These are phyloP conservation scores for Colletotrichum sojae DNA, from an alignment of 2,329 filamentous ascomycete species.

Conservation along the genomic window DNA sequence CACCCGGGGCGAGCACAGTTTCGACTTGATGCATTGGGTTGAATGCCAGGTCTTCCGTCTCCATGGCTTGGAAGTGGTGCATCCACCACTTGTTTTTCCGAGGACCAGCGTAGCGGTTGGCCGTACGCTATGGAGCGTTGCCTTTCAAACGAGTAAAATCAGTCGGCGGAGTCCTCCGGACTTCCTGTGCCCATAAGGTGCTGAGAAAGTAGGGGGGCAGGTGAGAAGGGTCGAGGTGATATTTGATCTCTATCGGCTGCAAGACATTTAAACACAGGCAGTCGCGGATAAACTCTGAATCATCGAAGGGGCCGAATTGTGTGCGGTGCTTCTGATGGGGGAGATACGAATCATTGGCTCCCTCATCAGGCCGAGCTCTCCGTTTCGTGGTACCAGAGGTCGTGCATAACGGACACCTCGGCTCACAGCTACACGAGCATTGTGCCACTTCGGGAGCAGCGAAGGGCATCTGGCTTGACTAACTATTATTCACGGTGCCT, in stretches of 20 bases:
- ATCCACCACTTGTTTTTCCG: neutral
- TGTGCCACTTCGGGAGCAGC: no score
- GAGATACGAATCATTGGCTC: constrained; percentile 25
- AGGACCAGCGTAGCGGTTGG: neutral
- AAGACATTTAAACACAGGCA: neutral
- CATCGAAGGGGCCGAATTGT: constrained; percentile 10
- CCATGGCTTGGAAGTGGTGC: constrained; percentile 9
- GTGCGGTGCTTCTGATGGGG: constrained; percentile 18
- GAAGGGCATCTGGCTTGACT: no score
- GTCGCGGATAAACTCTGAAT: neutral
- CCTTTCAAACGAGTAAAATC: neutral
- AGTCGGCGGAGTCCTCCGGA: no score
- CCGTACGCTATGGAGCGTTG: neutral
- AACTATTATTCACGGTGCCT: no score
- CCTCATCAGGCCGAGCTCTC: constrained; percentile 11
- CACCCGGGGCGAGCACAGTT: constrained; percentile 9
- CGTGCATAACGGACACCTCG: neutral
- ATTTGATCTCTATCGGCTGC: neutral
- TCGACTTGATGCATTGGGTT: constrained; percentile 28
- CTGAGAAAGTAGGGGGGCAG: neutral
- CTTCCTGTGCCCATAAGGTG: no score
- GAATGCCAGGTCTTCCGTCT: constrained; percentile 24
- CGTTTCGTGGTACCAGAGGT: constrained; percentile 20
- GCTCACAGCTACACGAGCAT: neutral
- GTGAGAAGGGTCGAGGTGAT: neutral